Evolutionary conservation across 2,329 filamentous ascomycete genomes (phyloP), one percentile per base, ranked within the genome.

Genomic region (Aureobasidium pullulans): DNA sequence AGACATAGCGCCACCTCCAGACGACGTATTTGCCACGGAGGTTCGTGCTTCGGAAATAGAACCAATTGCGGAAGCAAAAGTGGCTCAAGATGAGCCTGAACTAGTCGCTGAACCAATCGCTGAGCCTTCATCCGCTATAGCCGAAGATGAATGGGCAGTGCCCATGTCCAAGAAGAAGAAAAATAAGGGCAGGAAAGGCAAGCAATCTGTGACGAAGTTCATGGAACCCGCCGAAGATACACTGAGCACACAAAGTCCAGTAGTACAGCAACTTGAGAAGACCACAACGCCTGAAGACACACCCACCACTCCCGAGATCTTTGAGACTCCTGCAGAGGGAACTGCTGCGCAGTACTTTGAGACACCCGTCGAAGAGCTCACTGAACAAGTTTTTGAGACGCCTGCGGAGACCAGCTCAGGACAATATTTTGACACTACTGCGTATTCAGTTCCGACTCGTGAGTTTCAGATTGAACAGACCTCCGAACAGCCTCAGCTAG

Each of bases 141-240:
- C 40, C 10, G 40, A 48, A 9, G 62, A 54, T 19, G 62, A 62
- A 11, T 57, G 44, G 11, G 46, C 56, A 34, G 23, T 46, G 31
- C 52, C 52, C 10, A 16, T 39, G 8, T 62, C 64, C 11, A 64
- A 62, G 29, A 66, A 64, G 34, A 64, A 62, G 50, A 66, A 67
- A 47, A 66, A 66, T 43, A 67, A 65, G 49, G 60, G 62, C 11
- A 68, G 67, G 59, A 67, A 67, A 57, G 56, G 56, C 16, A 56
- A 62, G 34, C 48, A 63, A 40, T 31, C 59, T 16, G 19, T 54
- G 46, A n/a, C 15, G 42, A 23, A 36, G 28, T 6, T 16, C 13
- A 39, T 23, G n/a, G n/a, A 54, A 15, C 10, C 1, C 11, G 6
- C n/a, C 4, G 39, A 54, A 53, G 28, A 43, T 36, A 23, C n/a